Percentiles rank a stretch among this genome's conserved stretches.
Evolutionary conservation across 2,329 filamentous ascomycete species (phyloP).

Genomic region (Verticillium dahliae): DNA sequence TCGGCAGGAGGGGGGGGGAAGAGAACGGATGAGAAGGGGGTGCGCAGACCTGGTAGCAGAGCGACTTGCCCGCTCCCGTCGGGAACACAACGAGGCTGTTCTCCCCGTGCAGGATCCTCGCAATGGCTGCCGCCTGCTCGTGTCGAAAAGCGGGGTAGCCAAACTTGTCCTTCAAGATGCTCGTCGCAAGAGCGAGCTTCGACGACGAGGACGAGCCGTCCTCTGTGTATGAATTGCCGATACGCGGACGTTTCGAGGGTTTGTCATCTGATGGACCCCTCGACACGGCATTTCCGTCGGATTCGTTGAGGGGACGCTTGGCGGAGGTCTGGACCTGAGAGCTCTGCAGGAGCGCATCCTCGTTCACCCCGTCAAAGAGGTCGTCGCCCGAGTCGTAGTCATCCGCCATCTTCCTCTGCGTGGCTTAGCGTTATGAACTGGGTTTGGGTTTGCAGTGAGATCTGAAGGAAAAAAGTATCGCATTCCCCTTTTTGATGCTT

Average conservation of each 20-base stretch:
- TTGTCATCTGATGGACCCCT: not conserved
- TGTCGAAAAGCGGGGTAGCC: slow-evolving; percentile 32
- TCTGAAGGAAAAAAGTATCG: no score
- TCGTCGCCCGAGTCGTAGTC: slow-evolving; percentile 20
- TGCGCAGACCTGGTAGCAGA: slow-evolving; percentile 37
- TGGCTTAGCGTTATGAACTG: no score
- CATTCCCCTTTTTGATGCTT: no score
- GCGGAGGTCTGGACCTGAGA: not conserved
- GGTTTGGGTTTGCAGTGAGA: no score
- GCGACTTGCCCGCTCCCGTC: slow-evolving; percentile 42
- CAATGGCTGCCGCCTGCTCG: slow-evolving; percentile 36
- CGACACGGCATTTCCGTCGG: not conserved
- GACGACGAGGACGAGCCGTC: not conserved
- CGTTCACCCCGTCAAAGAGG: slow-evolving; percentile 15
- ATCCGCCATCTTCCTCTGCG: not conserved
- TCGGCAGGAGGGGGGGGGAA: no score
- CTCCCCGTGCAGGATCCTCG: slow-evolving; percentile 26
- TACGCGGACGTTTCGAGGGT: not conserved
- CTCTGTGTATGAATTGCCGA: no score
- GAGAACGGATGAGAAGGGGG: not conserved
- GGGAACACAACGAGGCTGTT: slow-evolving; percentile 39
- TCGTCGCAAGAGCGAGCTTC: slow-evolving; percentile 11
- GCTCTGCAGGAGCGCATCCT: slow-evolving; percentile 8
- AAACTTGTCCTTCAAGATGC: slow-evolving; percentile 30
- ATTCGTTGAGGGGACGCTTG: not conserved